Percentiles rank a stretch among this genome's conserved stretches.
Evolutionary conservation across 306 rosid species (phyloP).

Genomic region (Cicer yamashitae): DNA sequence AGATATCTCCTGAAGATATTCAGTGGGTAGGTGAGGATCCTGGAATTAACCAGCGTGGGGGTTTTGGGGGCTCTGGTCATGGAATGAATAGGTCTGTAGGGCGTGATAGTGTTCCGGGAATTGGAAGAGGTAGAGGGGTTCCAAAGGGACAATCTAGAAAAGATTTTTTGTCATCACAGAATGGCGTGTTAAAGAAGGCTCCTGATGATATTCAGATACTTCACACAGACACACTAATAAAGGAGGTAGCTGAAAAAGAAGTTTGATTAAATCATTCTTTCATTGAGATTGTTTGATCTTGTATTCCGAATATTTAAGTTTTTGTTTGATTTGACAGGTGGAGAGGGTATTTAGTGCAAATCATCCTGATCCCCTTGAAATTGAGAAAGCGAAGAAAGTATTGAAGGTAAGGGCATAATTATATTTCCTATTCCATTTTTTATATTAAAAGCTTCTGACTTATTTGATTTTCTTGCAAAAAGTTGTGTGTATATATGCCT

Average conservation of each 20-base stretch:
- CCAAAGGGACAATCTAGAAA: constrained; percentile 74
- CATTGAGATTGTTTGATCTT: constrained; percentile 22
- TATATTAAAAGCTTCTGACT: constrained; percentile 6
- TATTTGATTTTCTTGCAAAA: constrained; percentile 18
- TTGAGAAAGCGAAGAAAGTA: constrained; percentile 90
- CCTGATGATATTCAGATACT: constrained; percentile 83
- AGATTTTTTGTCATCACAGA: constrained; percentile 74
- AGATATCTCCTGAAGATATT: constrained; percentile 91
- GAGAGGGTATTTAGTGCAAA: constrained; percentile 87
- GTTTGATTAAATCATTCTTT: constrained; percentile 8
- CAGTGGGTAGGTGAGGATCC: constrained; percentile 95
- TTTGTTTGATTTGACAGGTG: constrained; percentile 61
- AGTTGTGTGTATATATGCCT: constrained; percentile 4
- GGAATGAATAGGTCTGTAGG: constrained; percentile 73
- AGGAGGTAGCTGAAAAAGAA: constrained; percentile 65
- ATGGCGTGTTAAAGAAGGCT: constrained; percentile 81
- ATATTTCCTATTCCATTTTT: background rate
- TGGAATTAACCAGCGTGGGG: constrained; percentile 76
- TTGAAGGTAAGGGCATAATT: constrained; percentile 64
- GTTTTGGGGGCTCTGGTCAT: constrained; percentile 69
- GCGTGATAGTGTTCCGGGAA: constrained; percentile 63
- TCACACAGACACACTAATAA: constrained; percentile 81
- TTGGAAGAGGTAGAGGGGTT: constrained; percentile 91
- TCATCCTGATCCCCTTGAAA: constrained; percentile 85
- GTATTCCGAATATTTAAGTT: background rate